Conservation (phyloP, 331 rosid species). For the Malus hybrid region DNA sequence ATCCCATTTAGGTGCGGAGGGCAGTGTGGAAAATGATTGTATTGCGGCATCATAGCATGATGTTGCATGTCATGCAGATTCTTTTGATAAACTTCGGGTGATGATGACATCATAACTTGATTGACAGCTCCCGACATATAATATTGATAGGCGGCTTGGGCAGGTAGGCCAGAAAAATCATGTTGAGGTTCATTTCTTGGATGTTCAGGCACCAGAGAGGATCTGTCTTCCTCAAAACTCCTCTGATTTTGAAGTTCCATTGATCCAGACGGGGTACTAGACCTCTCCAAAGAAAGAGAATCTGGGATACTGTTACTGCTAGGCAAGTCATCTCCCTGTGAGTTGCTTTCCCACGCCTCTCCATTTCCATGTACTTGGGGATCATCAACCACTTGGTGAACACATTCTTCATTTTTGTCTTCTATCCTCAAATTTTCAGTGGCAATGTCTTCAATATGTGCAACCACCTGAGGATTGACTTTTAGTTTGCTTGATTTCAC, state of each 20-base stretch:
- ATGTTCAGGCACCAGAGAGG: conserved; percentile 30
- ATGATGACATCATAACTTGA: conserved; percentile 65
- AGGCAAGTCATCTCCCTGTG: conserved; percentile 65
- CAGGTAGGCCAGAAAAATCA: conserved; percentile 37
- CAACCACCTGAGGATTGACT: conserved; percentile 42
- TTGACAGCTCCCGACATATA: conserved; percentile 58
- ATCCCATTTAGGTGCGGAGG: conserved; percentile 63
- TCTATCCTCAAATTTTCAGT: conserved; percentile 29
- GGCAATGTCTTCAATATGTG: conserved; percentile 26
- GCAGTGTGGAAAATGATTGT: conserved; percentile 62
- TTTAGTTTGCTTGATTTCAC: conserved; percentile 47
- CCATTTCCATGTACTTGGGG: conserved; percentile 43
- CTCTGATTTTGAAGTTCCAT: conserved; percentile 47
- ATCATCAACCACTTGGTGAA: conserved; percentile 35
- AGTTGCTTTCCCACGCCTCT: conserved; percentile 51
- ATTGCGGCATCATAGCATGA: conserved; percentile 63
- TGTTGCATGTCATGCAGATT: conserved; percentile 62
- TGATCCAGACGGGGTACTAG: conserved; percentile 70
- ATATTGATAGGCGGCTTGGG: conserved; percentile 68
- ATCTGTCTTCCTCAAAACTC: conserved; percentile 35
- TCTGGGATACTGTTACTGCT: conserved; percentile 54
- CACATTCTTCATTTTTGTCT: conserved; percentile 30
- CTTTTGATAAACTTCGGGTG: conserved; percentile 59
- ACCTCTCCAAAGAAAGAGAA: conserved; percentile 80
- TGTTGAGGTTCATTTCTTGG: conserved; percentile 44